Percentiles rank a stretch among this genome's conserved stretches.
Conservation (phyloP, 768 basidiomycete genomes). For the Collybia mongolica region DNA sequence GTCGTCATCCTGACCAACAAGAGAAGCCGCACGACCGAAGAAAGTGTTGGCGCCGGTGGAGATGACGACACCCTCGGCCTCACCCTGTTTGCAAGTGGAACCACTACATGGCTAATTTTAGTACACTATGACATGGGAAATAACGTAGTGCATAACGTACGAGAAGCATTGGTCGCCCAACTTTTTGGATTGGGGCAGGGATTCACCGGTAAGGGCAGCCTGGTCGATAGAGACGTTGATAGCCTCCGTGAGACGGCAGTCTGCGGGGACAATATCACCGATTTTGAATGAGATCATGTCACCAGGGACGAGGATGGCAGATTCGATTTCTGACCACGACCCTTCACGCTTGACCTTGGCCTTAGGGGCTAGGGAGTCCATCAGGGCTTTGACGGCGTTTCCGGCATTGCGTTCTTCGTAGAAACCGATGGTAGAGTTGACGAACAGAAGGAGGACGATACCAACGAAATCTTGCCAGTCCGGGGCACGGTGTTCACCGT, state of each 20-base stretch:
- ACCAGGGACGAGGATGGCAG: slow-evolving; percentile 86
- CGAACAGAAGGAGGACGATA: slow-evolving; percentile 86
- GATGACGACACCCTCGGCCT: slow-evolving; percentile 98
- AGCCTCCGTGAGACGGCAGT: slow-evolving; percentile 94
- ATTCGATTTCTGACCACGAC: slow-evolving; percentile 88
- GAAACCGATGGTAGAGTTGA: slow-evolving; percentile 98
- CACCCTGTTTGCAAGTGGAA: slow-evolving; percentile 98
- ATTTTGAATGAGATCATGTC: slow-evolving; percentile 99
- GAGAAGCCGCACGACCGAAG: slow-evolving; percentile 97
- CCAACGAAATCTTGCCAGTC: slow-evolving; percentile 99
- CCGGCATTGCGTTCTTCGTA: slow-evolving; percentile 97
- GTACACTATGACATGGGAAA: slow-evolving; percentile 3
- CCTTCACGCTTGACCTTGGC: slow-evolving; percentile 90
- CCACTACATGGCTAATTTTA: slow-evolving; percentile 52
- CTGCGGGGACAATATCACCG: slow-evolving; percentile 97
- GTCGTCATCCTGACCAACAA: slow-evolving; percentile 97
- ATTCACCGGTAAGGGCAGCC: slow-evolving; percentile 97
- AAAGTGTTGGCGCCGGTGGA: slow-evolving; percentile 98
- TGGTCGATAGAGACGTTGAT: slow-evolving; percentile 99
- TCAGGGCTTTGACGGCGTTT: slow-evolving; percentile 98
- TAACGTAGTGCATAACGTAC: slow-evolving; percentile 45
- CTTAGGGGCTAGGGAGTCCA: slow-evolving; percentile 99
- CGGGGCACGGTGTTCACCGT: slow-evolving; percentile 82
- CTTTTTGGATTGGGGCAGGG: slow-evolving; percentile 91
- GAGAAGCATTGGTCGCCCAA: slow-evolving; percentile 97